Conservation (phyloP, 2,329 filamentous ascomycete genomes). For the Chalara sp. region DNA sequence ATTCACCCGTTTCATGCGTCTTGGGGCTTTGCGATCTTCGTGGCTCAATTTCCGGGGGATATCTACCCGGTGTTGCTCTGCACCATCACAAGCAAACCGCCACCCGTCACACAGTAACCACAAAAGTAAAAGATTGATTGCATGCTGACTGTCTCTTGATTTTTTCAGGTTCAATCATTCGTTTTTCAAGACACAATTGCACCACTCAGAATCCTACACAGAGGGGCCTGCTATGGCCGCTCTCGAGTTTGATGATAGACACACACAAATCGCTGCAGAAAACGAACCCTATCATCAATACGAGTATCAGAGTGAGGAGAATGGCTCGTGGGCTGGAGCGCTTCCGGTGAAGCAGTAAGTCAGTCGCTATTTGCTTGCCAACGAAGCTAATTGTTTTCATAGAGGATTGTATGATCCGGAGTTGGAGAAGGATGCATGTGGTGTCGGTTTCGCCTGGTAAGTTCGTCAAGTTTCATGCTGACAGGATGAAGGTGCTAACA, state of each 20-base stretch:
- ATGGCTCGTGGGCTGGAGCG: constrained; percentile 84
- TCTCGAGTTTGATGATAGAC: constrained; percentile 63
- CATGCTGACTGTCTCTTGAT: not conserved
- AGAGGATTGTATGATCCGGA: constrained; percentile 90
- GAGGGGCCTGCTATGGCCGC: constrained; percentile 52
- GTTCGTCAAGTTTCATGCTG: constrained; percentile 27
- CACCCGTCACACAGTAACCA: not conserved
- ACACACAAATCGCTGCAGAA: constrained; percentile 53
- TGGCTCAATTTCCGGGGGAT: too few relatives aligned
- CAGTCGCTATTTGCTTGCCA: not conserved
- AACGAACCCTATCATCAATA: constrained; percentile 60
- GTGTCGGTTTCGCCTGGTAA: constrained; percentile 97
- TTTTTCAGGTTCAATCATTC: not conserved
- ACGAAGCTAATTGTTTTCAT: constrained; percentile 5
- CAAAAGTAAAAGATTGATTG: not conserved
- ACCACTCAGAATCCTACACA: constrained; percentile 22
- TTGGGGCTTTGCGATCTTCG: too few relatives aligned
- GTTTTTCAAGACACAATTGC: not conserved
- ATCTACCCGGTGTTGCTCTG: too few relatives aligned
- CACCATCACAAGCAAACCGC: not conserved
- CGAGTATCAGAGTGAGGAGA: constrained; percentile 83
- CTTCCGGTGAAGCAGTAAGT: constrained; percentile 85
- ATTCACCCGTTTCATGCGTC: too few relatives aligned
- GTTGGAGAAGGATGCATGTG: constrained; percentile 97
- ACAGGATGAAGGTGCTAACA: constrained; percentile 14